Evolutionary conservation across 345 rosid genomes (phyloP).

Genomic region (Dovyalis caffra): DNA sequence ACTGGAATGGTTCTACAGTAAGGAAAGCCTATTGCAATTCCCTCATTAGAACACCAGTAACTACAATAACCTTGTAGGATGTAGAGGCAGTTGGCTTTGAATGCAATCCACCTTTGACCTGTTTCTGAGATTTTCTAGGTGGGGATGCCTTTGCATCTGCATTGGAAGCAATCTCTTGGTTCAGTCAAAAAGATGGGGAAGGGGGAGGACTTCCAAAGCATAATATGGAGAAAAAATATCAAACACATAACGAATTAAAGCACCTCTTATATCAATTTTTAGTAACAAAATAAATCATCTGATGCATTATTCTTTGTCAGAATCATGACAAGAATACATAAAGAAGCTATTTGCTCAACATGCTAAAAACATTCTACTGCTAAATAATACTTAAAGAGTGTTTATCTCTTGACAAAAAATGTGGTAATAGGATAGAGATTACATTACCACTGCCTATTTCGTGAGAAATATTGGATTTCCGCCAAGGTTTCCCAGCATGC

Average conservation of each 20-base stretch:
- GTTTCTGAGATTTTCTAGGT: conserved; percentile 40
- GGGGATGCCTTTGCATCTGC: conserved; percentile 38
- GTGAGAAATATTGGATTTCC: conserved; percentile 34
- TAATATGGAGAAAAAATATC: neutral
- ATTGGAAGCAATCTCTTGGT: conserved; percentile 31
- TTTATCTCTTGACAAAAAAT: neutral
- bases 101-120: conserved; percentile 44
- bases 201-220: too few relatives aligned
- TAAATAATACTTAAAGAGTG: too few relatives aligned
- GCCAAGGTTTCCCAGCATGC: conserved; percentile 94
- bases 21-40: neutral
- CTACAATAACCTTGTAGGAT: conserved; percentile 47
- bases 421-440: neutral
- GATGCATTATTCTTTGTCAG: too few relatives aligned
- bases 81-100: conserved; percentile 36
- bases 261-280: neutral
- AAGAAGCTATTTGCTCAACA: neutral
- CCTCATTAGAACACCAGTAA: neutral
- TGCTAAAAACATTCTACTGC: neutral
- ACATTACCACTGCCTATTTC: conserved; percentile 39
- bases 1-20: neutral
- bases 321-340: neutral
- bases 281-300: neutral
- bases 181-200: conserved; percentile 22
- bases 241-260: neutral